Percentiles rank a stretch among this genome's conserved stretches.
phyloP scores from a whole-genome alignment of 192 early-diverging fungal genomes.

The Coemansia sp. region DNA sequence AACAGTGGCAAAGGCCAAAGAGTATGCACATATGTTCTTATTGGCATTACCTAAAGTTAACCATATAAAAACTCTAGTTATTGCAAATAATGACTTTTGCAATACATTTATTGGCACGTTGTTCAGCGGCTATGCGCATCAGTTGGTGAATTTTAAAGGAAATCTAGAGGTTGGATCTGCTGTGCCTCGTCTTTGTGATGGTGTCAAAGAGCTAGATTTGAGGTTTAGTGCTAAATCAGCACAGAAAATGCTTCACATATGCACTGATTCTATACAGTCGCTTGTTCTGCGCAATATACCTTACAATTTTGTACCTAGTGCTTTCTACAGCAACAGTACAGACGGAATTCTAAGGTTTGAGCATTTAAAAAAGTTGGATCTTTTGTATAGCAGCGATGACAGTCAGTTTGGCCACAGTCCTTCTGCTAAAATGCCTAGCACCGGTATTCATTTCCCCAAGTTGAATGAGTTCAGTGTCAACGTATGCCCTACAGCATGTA shows the following conservation, averaged over 20 bases:
- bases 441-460: not conserved
- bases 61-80: not conserved
- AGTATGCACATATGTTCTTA: too few species aligned
- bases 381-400: not conserved
- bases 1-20: too few species aligned
- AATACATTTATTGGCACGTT: not conserved
- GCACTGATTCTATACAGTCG: not conserved
- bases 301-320: not conserved
- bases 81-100: not conserved
- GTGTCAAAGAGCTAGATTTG: not conserved
- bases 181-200: not conserved
- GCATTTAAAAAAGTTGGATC: not conserved
- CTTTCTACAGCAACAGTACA: not conserved
- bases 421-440: too few species aligned
- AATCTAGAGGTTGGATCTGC: not conserved
- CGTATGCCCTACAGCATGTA: not conserved
- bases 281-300: constrained; percentile 2
- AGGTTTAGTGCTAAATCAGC: not conserved
- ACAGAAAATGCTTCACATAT: not conserved
- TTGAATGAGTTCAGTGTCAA: not conserved
- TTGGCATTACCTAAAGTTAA: not conserved
- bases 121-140: not conserved
- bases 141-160: constrained; percentile 3
- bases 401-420: too few species aligned
- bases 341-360: not conserved